Percentiles rank a stretch among this genome's conserved stretches.
These are phyloP conservation scores for Fremontodendron californicum DNA, from an alignment of 345 rosid genomes.

Conservation along the genomic window DNA sequence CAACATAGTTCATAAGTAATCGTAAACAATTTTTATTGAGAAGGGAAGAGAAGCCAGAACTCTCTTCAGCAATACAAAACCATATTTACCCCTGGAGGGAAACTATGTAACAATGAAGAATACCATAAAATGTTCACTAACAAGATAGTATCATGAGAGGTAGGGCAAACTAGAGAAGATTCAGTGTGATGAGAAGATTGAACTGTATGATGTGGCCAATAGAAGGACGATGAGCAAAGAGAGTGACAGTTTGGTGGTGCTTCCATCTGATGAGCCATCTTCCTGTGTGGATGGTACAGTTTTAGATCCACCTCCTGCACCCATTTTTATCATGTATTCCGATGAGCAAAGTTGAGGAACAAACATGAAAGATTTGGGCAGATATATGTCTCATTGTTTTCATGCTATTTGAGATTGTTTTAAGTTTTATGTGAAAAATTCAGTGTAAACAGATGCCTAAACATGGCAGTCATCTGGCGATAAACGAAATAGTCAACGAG, in stretches of 20 bases:
- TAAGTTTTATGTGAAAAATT: neutral
- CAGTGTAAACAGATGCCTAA: neutral
- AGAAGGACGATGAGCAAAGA: constrained; percentile 47
- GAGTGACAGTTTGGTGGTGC: constrained; percentile 41
- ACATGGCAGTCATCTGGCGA: neutral
- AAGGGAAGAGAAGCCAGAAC: constrained; percentile 34
- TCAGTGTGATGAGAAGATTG: constrained; percentile 36
- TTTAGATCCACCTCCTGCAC: constrained; percentile 56
- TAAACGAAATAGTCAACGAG: neutral
- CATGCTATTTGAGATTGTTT: neutral
- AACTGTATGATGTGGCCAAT: constrained; percentile 45
- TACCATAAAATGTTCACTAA: neutral
- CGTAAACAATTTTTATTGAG: constrained; percentile 28
- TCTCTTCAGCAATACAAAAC: constrained; percentile 45
- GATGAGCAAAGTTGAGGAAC: neutral
- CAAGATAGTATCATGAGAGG: neutral
- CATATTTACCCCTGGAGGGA: constrained; percentile 16
- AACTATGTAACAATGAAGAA: constrained; percentile 2
- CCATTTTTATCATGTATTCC: constrained; percentile 7
- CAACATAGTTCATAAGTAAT: too few species aligned
- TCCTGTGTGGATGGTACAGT: constrained; percentile 53
- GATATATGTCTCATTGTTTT: neutral
- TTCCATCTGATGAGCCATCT: constrained; percentile 38
- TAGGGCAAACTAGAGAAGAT: neutral
- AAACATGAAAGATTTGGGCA: neutral